Conservation (phyloP, 2,329 filamentous ascomycete genomes). For the Scedosporium apiospermum region DNA sequence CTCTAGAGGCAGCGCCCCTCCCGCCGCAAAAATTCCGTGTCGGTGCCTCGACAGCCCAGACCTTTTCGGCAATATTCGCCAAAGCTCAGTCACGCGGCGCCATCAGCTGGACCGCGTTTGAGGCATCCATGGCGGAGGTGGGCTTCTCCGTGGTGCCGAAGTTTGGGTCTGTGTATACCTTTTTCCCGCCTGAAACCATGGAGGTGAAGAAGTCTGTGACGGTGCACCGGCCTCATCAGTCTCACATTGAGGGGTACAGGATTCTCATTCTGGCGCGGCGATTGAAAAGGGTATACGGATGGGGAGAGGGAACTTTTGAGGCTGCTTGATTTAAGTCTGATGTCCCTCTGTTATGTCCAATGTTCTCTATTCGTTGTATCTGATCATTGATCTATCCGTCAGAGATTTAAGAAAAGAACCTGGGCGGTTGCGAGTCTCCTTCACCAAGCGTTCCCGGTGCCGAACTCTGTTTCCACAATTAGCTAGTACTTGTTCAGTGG, state of each 20-base stretch:
- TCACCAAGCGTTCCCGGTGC: no score
- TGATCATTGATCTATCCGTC: no score
- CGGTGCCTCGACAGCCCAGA: constrained; percentile 22
- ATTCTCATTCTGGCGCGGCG: constrained; percentile 19
- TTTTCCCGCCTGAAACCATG: constrained; percentile 20
- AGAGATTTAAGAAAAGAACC: no score
- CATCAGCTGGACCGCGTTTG: constrained; percentile 27
- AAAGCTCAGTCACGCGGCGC: constrained; percentile 19
- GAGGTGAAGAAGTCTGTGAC: constrained; percentile 19
- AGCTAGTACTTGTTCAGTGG: no score
- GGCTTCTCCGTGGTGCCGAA: constrained; percentile 30
- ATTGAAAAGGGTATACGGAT: constrained; percentile 25
- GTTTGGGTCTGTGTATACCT: constrained; percentile 32
- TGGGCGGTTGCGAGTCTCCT: no score
- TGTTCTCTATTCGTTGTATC: no score
- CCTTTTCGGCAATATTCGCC: constrained; percentile 27
- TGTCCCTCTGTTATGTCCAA: no score
- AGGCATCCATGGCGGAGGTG: constrained; percentile 29
- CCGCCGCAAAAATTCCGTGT: constrained; percentile 21
- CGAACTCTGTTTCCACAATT: no score
- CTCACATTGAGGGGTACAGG: constrained; percentile 23
- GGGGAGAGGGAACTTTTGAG: constrained; percentile 22
- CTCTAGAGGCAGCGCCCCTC: neutral
- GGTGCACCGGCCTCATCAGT: constrained; percentile 26
- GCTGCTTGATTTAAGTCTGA: neutral